Percentiles rank a stretch among this genome's conserved stretches.
Evolutionary conservation across 139 green algal species (phyloP).

Genomic region (Microglena sp.): DNA sequence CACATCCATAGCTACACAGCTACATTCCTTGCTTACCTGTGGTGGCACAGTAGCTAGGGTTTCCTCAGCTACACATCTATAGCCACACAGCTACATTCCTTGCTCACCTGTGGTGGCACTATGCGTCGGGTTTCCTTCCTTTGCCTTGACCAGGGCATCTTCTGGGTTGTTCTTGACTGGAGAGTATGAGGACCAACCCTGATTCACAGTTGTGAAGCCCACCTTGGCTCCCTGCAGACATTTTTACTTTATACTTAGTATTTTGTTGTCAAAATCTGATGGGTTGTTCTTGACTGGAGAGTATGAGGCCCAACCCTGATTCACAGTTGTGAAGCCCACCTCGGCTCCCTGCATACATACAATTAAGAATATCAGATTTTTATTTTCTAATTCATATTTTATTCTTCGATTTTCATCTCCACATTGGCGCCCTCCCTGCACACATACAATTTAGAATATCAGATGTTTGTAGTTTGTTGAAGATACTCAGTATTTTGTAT

Average conservation of each 20-base stretch:
- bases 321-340: conserved; percentile 91
- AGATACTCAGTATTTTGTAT: too few relatives aligned
- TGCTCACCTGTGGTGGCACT: conserved; percentile 65
- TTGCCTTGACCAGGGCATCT: not conserved
- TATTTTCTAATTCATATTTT: too few relatives aligned
- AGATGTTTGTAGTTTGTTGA: too few relatives aligned
- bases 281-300: conserved; percentile 86
- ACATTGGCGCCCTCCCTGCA: conserved; percentile 58
- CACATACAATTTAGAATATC: too few relatives aligned
- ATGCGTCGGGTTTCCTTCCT: conserved; percentile 75
- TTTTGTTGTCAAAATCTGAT: too few relatives aligned
- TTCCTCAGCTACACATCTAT: not conserved
- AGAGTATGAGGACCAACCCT: conserved; percentile 90
- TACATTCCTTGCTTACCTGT: too few relatives aligned
- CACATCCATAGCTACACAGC: too few relatives aligned
- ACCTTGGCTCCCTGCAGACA: conserved; percentile 47
- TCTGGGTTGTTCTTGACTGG: conserved; percentile 93
- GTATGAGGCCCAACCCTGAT: conserved; percentile 46
- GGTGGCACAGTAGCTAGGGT: not conserved
- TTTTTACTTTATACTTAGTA: too few relatives aligned
- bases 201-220: conserved; percentile 88
- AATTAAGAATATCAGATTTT: too few relatives aligned
- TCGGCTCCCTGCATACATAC: conserved; percentile 38
- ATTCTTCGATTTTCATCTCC: conserved; percentile 89
- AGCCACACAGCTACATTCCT: too few relatives aligned